Evolutionary conservation across 202 grass and related monocot genomes (phyloP), one percentile per base, ranked within the genome.

Genomic region (Setaria viridis): DNA sequence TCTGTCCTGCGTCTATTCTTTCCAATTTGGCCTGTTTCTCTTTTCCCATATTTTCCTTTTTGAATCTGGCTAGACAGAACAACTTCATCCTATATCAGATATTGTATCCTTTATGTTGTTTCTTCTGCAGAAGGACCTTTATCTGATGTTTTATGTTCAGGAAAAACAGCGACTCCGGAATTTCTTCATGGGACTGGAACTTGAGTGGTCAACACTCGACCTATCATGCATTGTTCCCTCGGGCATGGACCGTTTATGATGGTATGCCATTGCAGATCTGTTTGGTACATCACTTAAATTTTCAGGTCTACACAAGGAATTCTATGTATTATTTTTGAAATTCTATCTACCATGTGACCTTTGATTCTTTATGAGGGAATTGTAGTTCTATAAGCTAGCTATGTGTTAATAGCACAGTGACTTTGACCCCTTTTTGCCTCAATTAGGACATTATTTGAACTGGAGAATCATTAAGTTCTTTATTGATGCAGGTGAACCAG

Each of bases 131-230:
- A 51, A 68, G 66, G 77, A 33, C 64, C 45, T 66, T 85, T 25
- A 41, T 46, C 66, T 77, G n/a, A 82, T 71, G 35, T 72, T 45
- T 57, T 80, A 17, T 5, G 8, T 30, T 90, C 92, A 99, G 97
- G 84, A 99, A 94, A 90, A 71, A 76, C 62, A 87, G 79, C 14
- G 97, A 97, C 58, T 66, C 88, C 9, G 97, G 94, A 79, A 99
- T 99, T 81, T 99, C 94, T 81, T 99, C 97, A 74, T 97, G 97
- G 97, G 92, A 97, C 67, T 97, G 97, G 97, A 99, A 99, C 63
- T 82, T 99, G 84, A 94, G 74, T 51, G 97, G 97, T 81, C 94
- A 99, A 77, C 97, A 97, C 69, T 99, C 94, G 5, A 97, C 97
- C 70, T 99, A 99, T 82, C 97, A 99, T 85, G 94, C 97, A 68